Conservation (phyloP, 305 asterid genomes). For the Rubia tinctorum region DNA sequence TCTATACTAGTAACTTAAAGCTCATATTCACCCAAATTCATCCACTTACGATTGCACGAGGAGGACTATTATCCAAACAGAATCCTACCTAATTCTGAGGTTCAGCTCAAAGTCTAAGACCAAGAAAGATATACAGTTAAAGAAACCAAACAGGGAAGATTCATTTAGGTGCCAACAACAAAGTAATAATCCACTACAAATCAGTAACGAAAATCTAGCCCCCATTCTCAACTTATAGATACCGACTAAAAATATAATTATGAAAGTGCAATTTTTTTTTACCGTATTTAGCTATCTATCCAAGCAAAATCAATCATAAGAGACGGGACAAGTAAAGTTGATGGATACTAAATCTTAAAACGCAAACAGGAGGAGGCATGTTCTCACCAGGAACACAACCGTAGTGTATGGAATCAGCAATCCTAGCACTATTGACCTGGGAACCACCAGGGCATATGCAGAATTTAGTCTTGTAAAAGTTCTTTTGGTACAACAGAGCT, state of each 20-base stretch:
- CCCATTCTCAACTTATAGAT: too few species aligned
- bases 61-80: neutral
- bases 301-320: neutral
- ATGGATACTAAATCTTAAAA: neutral
- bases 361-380: neutral
- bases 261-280: neutral
- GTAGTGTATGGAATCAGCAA: conserved; percentile 7
- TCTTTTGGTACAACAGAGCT: conserved; percentile 79
- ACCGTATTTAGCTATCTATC: neutral
- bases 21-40: neutral
- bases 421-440: conserved; percentile 41
- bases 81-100: neutral
- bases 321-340: neutral
- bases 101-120: neutral
- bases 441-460: conserved; percentile 99
- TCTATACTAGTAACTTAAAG: neutral
- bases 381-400: conserved; percentile 63
- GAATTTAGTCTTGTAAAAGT: conserved; percentile 81
- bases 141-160: neutral
- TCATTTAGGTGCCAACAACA: neutral
- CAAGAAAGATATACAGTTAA: neutral
- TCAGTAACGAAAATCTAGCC: too few species aligned
- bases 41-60: neutral
- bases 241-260: too few species aligned
- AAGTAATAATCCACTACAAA: too few species aligned